These are phyloP conservation scores for Candolleomyces efflorescens DNA, from an alignment of 768 basidiomycete species.

Conservation along the genomic window DNA sequence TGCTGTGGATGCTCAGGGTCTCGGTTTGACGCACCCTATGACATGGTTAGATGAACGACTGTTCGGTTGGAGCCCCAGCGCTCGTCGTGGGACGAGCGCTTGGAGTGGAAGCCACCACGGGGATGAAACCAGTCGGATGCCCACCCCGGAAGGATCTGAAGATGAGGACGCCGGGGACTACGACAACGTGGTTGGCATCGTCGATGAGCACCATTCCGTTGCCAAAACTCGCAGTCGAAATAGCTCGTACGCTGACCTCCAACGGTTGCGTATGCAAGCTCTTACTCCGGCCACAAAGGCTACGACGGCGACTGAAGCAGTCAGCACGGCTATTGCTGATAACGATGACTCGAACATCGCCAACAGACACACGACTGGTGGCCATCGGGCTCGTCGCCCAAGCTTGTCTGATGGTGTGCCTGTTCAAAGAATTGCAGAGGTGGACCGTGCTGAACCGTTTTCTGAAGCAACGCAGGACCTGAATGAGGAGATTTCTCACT, in stretches of 20 bases:
- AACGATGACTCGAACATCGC: conserved; percentile 43
- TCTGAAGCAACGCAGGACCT: conserved; percentile 59
- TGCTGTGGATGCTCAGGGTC: conserved; percentile 82
- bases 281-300: conserved; percentile 11
- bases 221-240: conserved; percentile 55
- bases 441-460: conserved; percentile 58
- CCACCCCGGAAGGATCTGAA: conserved; percentile 74
- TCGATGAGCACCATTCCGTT: conserved; percentile 43
- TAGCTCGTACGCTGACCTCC: conserved; percentile 80
- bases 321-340: conserved; percentile 20
- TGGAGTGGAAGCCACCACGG: conserved; percentile 57
- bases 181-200: conserved; percentile 75
- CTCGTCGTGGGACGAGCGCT: conserved; percentile 77
- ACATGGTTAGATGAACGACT: conserved; percentile 92
- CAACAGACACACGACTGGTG: conserved; percentile 11
- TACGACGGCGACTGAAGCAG: not conserved
- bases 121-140: conserved; percentile 58
- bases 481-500: conserved; percentile 54
- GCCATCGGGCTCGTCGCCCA: conserved; percentile 49
- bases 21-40: conserved; percentile 87
- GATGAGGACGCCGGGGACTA: conserved; percentile 90
- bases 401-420: conserved; percentile 64
- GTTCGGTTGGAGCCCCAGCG: conserved; percentile 86
- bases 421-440: conserved; percentile 57
- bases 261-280: conserved; percentile 50